These are phyloP conservation scores for Tricholoma saponaceum DNA, from an alignment of 768 basidiomycete species.

Conservation along the genomic window DNA sequence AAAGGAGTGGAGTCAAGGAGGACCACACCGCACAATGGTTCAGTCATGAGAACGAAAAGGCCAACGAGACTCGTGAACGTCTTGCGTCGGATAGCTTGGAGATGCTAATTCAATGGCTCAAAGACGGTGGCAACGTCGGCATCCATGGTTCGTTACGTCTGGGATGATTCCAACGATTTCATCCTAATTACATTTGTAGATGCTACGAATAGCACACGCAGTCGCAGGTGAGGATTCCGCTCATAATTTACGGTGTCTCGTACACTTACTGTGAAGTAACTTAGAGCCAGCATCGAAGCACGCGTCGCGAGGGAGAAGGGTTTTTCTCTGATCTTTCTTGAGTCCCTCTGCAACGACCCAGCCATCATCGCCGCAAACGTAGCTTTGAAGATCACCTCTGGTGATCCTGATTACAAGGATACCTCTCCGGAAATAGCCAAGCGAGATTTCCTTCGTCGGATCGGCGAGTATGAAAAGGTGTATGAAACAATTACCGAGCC, in stretches of 20 bases:
- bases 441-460: conserved; percentile 86
- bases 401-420: conserved; percentile 97
- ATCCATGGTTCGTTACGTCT: conserved; percentile 71
- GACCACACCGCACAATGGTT: conserved; percentile 92
- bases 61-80: conserved; percentile 69
- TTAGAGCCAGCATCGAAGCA: conserved; percentile 76
- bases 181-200: conserved; percentile 42
- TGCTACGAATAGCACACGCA: conserved; percentile 89
- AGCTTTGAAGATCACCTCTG: conserved; percentile 90
- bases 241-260: background rate
- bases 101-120: conserved; percentile 92
- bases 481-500: conserved; percentile 96
- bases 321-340: conserved; percentile 87
- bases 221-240: conserved; percentile 52
- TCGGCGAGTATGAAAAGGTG: conserved; percentile 89
- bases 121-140: conserved; percentile 93
- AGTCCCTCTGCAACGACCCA: conserved; percentile 93
- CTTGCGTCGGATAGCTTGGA: conserved; percentile 91
- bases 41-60: conserved; percentile 79
- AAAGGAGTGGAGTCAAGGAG: conserved; percentile 77
- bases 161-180: background rate
- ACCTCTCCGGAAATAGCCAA: conserved; percentile 82
- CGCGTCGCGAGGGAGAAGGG: conserved; percentile 86
- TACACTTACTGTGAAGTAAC: background rate
- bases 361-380: conserved; percentile 93